These are phyloP conservation scores for Cudoniella acicularis DNA, from an alignment of 495 filamentous ascomycete genomes.

Conservation along the genomic window DNA sequence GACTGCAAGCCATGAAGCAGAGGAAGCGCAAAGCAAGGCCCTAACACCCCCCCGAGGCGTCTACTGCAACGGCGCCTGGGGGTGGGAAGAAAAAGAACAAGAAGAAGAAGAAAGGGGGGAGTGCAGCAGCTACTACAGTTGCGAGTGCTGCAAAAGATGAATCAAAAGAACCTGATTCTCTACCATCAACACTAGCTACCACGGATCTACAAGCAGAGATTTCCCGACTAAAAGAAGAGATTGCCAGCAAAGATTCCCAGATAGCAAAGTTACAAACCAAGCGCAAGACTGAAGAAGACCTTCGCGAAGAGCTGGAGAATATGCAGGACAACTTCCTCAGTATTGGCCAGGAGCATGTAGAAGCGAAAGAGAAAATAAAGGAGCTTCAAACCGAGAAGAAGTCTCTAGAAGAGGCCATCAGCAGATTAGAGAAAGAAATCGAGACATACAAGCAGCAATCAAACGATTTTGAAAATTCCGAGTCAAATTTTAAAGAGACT, in stretches of 20 bases:
- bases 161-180: background rate
- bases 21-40: constrained; percentile 1
- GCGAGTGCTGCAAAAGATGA: background rate
- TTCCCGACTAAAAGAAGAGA: constrained; percentile 33
- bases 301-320: constrained; percentile 82
- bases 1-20: constrained; percentile 18
- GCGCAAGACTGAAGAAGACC: constrained; percentile 71
- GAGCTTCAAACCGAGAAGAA: constrained; percentile 56
- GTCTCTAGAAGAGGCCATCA: constrained; percentile 58
- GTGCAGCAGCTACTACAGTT: constrained; percentile 27
- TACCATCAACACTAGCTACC: constrained; percentile 1
- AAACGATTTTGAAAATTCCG: constrained; percentile 35
- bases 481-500: constrained; percentile 47
- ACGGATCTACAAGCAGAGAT: constrained; percentile 23
- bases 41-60: constrained; percentile 1
- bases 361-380: constrained; percentile 76
- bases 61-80: constrained; percentile 22
- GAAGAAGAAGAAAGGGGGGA: constrained; percentile 82
- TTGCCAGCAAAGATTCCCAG: constrained; percentile 39
- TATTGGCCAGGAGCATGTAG: constrained; percentile 76
- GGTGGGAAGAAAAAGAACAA: constrained; percentile 75
- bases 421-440: constrained; percentile 61
- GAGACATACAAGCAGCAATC: constrained; percentile 36
- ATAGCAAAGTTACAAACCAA: constrained; percentile 56
- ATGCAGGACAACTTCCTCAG: constrained; percentile 73